A percentile compares a stretch with the other conserved stretches of the same genome.
Evolutionary conservation across 345 rosid species (phyloP).

Genomic region (Brassica rapa): DNA sequence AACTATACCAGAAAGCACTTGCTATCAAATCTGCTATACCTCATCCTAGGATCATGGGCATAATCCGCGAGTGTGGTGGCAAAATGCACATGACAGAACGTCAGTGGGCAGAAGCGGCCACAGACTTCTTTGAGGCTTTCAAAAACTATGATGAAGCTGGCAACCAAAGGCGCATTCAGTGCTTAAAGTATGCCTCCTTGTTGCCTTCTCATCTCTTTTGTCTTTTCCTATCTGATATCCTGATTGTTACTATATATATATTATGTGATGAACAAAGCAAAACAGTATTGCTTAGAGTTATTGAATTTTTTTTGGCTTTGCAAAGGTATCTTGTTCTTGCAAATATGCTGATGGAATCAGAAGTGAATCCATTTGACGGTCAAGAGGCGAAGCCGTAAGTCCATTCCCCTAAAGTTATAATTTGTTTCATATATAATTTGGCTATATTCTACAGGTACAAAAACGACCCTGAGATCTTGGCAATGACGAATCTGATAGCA

Average conservation of each 20-base stretch:
- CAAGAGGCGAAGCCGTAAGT: constrained; percentile 99
- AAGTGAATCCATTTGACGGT: constrained; percentile 98
- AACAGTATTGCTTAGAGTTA: neutral
- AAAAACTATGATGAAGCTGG: constrained; percentile 99
- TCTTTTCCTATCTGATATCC: neutral
- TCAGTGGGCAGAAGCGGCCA: constrained; percentile 98
- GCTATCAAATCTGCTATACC: constrained; percentile 99
- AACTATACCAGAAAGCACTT: constrained; percentile 96
- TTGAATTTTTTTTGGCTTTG: constrained; percentile 8
- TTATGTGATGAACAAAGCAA: neutral
- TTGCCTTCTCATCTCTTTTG: constrained; percentile 17
- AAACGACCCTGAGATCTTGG: constrained; percentile 98
- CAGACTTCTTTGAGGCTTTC: constrained; percentile 99
- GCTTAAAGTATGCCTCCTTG: constrained; percentile 76
- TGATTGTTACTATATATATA: neutral
- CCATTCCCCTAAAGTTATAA: neutral
- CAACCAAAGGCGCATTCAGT: constrained; percentile 96
- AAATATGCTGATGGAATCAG: constrained; percentile 99
- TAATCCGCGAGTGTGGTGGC: constrained; percentile 98
- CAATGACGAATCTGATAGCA: constrained; percentile 97
- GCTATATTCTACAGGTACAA: constrained; percentile 62
- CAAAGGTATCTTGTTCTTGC: constrained; percentile 93
- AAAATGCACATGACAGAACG: constrained; percentile 99
- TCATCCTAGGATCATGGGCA: constrained; percentile 99
- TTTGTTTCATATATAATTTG: neutral